phyloP scores from a whole-genome alignment of 345 rosid species.

The Salix udensis region DNA sequence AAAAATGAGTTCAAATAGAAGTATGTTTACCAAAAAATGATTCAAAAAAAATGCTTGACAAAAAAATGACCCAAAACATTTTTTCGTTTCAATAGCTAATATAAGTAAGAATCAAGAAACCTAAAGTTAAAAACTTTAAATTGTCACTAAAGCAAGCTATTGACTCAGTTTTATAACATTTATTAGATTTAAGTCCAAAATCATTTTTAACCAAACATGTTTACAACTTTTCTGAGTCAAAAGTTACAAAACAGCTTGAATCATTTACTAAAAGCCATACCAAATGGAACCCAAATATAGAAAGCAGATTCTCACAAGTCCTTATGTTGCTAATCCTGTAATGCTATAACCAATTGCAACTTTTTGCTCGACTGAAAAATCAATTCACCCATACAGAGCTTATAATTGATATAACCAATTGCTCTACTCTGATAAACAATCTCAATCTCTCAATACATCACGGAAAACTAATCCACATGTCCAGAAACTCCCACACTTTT shows the following conservation, averaged over 20 bases:
- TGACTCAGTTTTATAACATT: not conserved
- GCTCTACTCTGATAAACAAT: not conserved
- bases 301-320: not conserved
- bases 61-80: not conserved
- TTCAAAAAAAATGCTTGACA: not conserved
- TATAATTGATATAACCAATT: not conserved
- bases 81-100: not conserved
- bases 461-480: not conserved
- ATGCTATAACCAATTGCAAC: not conserved
- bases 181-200: not conserved
- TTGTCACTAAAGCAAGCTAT: not conserved
- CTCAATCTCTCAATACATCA: not conserved
- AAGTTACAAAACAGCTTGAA: not conserved
- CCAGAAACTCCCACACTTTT: not conserved
- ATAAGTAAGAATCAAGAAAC: not conserved
- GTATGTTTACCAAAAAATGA: not conserved
- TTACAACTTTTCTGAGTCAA: not conserved
- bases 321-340: not conserved
- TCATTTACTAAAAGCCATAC: not conserved
- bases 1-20: not conserved
- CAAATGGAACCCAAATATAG: not conserved
- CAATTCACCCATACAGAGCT: not conserved
- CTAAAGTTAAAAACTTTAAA: not conserved
- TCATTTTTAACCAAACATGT: not conserved
- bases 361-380: not conserved